Base-by-base conservation (phyloP, 2,329 filamentous ascomycete species). In the Ceratocystis eucalypticola region DNA sequence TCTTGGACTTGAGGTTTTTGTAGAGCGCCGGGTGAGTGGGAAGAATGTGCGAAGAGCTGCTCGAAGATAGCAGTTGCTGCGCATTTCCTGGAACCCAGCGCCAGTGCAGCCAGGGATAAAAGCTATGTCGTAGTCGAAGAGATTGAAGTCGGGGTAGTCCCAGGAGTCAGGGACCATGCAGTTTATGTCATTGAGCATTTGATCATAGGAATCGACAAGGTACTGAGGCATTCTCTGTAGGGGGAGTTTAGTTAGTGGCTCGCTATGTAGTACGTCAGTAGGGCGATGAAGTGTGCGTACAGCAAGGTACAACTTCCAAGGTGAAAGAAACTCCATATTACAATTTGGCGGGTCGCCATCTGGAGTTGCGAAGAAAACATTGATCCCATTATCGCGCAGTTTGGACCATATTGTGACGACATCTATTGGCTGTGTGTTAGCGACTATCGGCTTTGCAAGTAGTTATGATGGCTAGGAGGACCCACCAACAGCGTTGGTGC, bases 401-500 rank as follows among this genome's bases (percentile, higher is more conserved):
- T 63, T 68, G 6, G 59, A 28, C 64, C 64, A 68, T 12, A 65
- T 28, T 15, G 59, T 61, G 5, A 63, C 64, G 15, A 68, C 66
- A 61, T 68, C 66, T 65, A 45, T 22, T 22, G 25, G 41, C 22
- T 2, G 6, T 17, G 41, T 25, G 46, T 64, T 65, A 61, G 62
- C 1, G 25, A 22, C 1, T 3, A 37, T 10, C 15, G 20, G 25
- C 37, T 41, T 41, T 41, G 37, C 44, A 17, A 22, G 20, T 25
- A 6, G 10, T 17, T 37, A 45, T 37, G 1, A 7, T 53, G 8
- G 7, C 8, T 10, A 44, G 15, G 5, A 15, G 37, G 12, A 66
- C 66, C 48, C 37, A 68, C 66, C 64, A 33, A 68, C 61, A 37
- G 66, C 66, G 45, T 68, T 68, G 28, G 45, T 59, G 5, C 66